Evolutionary conservation across 148 eudicot genomes (phyloP).

Genomic region (Diospyros lotus): DNA sequence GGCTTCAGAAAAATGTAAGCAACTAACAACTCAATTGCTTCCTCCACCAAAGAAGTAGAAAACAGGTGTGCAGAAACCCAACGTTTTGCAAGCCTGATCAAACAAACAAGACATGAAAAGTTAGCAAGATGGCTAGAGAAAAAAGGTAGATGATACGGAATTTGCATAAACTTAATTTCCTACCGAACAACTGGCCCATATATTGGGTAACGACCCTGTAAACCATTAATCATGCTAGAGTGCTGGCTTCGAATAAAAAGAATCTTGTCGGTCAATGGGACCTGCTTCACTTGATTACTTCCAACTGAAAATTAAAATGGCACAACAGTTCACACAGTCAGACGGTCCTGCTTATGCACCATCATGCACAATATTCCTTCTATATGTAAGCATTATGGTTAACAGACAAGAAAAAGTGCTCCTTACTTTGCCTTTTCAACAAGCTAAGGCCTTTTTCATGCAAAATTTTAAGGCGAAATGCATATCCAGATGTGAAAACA

Average conservation of each 20-base stretch:
- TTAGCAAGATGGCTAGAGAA: not conserved
- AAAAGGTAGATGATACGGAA: not conserved
- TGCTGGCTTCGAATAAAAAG: slow-evolving; percentile 71
- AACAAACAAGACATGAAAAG: slow-evolving; percentile 16
- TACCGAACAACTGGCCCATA: slow-evolving; percentile 85
- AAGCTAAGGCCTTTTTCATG: slow-evolving; percentile 83
- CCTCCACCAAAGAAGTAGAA: slow-evolving; percentile 65
- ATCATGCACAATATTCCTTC: not conserved
- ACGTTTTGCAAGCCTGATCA: slow-evolving; percentile 85
- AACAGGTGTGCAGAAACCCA: slow-evolving; percentile 94
- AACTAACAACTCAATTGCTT: slow-evolving; percentile 80
- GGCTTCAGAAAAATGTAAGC: slow-evolving; percentile 78
- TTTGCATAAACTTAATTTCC: slow-evolving; percentile 4
- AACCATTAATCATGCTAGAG: slow-evolving; percentile 91
- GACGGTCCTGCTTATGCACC: slow-evolving; percentile 8
- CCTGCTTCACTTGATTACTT: slow-evolving; percentile 54
- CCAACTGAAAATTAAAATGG: slow-evolving; percentile 25
- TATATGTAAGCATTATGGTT: not conserved
- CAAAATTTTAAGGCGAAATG: slow-evolving; percentile 84
- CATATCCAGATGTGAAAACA: slow-evolving; percentile 79
- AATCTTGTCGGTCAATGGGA: slow-evolving; percentile 57
- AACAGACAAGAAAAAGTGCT: not conserved
- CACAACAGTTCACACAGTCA: slow-evolving; percentile 6
- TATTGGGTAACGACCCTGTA: slow-evolving; percentile 76
- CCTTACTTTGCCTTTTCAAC: slow-evolving; percentile 55